A percentile compares a stretch with the other conserved stretches of the same genome.
These are phyloP conservation scores for Solanum dulcamara DNA, from an alignment of 257 asterid genomes.

Conservation along the genomic window DNA sequence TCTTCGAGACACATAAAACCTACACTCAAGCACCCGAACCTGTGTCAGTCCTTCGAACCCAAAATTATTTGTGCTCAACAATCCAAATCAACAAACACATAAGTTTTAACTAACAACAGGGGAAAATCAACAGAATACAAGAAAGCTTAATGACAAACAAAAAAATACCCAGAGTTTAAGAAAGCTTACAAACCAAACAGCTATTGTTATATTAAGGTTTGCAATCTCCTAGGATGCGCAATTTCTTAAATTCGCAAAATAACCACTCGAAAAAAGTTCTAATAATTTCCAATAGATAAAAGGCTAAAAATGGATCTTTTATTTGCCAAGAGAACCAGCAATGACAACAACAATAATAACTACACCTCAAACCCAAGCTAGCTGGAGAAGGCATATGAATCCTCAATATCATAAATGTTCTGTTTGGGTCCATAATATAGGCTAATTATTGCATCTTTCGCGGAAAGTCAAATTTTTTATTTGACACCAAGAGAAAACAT, in stretches of 20 bases:
- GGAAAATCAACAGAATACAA: neutral
- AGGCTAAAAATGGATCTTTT: neutral
- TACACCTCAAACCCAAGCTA: neutral
- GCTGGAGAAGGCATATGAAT: neutral
- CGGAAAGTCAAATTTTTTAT: neutral
- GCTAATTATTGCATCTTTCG: neutral
- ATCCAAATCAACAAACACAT: neutral
- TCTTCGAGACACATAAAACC: constrained; percentile 89
- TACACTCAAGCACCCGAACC: constrained; percentile 12
- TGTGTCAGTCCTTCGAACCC: neutral
- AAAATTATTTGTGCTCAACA: neutral
- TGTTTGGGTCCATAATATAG: neutral
- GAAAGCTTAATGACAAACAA: neutral
- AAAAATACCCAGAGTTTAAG: neutral
- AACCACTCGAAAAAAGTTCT: neutral
- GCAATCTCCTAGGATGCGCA: neutral
- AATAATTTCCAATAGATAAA: neutral
- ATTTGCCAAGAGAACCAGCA: neutral
- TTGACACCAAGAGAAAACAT: neutral
- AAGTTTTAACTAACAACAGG: neutral
- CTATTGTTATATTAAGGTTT: neutral
- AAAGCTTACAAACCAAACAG: neutral
- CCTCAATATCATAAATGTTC: neutral
- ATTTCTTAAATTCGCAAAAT: neutral
- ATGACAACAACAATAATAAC: neutral